Base-by-base conservation (phyloP, 1,139 yeast genomes). In the Pichia sp. region DNA sequence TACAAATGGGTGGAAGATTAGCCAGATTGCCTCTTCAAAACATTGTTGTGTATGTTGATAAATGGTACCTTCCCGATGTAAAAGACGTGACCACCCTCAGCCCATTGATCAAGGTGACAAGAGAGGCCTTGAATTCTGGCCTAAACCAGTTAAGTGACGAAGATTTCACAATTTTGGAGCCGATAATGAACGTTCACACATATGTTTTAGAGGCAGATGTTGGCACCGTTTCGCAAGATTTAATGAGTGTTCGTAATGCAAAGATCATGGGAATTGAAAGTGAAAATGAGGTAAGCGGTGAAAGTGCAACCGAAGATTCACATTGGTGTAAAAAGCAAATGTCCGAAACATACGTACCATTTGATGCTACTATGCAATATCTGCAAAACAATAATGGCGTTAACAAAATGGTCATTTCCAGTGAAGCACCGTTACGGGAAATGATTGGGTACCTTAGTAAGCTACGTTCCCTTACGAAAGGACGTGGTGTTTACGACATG, bases 391-490 rank as follows among this genome's bases (percentile, higher is more conserved):
- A 56, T 3, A 52, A 58, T 9, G 49, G 60, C 1, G 51, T 55
- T 2, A 68, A 67, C 22, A 76, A 75, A 50, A 86, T 87, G 62
- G 71, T 79, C 2, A 79, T 91, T 40, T 71, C 73, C 16, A 96
- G 96, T 0, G 80, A 78, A 53, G 91, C 91, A 0, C 98, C 99
- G 9, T 73, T 93, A 61, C 77, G 85, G 57, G 95, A 86, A 58
- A 90, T 93, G 96, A 79, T 91, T 51, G 96, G 97, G 1, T 93
- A 93, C 65, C 75, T 89, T 51, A 82, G 84, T 6, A 82, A 80
- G 53, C 71, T 93, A 46, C 72, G 98, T 62, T 84, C 95, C 41
- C 73, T 90, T 61, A 91, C 98, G 0, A 91, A 89, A 64, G 99
- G 99, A 1, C 75, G 96, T 49, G 96, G 95, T 2, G 79, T 83